These are phyloP conservation scores for Suhomyces tanzawaensis DNA, from an alignment of 805 yeast species.

Conservation along the genomic window DNA sequence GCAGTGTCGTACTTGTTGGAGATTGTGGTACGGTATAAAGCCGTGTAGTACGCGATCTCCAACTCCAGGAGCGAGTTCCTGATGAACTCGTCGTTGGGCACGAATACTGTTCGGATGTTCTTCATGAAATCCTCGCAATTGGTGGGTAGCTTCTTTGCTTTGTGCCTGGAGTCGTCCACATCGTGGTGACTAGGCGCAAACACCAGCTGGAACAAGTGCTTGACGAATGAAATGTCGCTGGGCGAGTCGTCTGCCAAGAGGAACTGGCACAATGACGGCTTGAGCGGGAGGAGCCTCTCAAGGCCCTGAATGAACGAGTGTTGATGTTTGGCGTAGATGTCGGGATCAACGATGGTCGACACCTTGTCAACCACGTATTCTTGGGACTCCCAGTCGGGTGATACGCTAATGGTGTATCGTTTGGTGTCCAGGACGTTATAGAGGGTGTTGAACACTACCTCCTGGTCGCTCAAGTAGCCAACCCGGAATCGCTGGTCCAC, in stretches of 20 bases:
- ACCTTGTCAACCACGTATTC: constrained; percentile 42
- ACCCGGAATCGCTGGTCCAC: constrained; percentile 32
- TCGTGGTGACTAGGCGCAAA: constrained; percentile 11
- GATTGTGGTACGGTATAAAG: neutral
- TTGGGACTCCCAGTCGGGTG: constrained; percentile 24
- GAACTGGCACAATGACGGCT: constrained; percentile 35
- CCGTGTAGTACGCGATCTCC: constrained; percentile 26
- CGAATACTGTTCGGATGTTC: constrained; percentile 26
- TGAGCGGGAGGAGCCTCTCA: constrained; percentile 40
- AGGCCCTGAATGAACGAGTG: constrained; percentile 68
- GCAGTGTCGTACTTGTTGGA: constrained; percentile 21
- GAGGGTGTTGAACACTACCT: constrained; percentile 31
- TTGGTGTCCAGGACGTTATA: constrained; percentile 12
- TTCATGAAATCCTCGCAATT: constrained; percentile 29
- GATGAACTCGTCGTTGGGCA: constrained; percentile 34
- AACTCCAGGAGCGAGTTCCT: constrained; percentile 24
- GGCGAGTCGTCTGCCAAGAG: constrained; percentile 28
- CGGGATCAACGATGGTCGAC: constrained; percentile 53
- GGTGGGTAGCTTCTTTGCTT: constrained; percentile 12
- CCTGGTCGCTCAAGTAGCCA: constrained; percentile 23
- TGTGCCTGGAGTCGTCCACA: neutral
- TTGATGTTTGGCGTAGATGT: constrained; percentile 58
- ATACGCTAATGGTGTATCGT: constrained; percentile 20
- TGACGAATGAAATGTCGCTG: constrained; percentile 23
- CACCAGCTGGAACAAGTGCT: constrained; percentile 27